Evolutionary conservation across 2,329 filamentous ascomycete genomes (phyloP), one percentile per base, ranked within the genome.

Genomic region (Mycocentrospora acerina): DNA sequence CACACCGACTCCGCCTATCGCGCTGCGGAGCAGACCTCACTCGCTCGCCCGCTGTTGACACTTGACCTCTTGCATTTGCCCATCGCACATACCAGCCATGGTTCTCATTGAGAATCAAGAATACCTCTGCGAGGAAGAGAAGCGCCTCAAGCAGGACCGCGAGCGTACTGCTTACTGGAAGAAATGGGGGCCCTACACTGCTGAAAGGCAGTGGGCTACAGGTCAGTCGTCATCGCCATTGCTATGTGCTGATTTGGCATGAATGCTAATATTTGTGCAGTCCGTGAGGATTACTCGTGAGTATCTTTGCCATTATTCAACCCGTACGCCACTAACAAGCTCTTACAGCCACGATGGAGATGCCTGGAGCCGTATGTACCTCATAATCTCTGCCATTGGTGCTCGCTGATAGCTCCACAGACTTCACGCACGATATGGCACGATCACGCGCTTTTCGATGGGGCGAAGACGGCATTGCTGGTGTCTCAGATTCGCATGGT

Each of bases 381-480:
- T 25, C 36, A 29, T 11, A 3, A 29, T 39, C 17, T 2, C 6
- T 22, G 24, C 10, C 25, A 39, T 33, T 35, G 13, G 19, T 38
- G 15, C 28, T 38, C 13, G 42, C 66, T 72, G 45, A 69, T 37
- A 26, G 28, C 28, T 41, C 2, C 15, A 4, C 41, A 94, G 88
- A 96, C 73, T 97, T 97, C 67, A 86, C 89, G 18, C 90, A 97
- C 71, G 90, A 96, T 46, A 85, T 95, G 70, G 87, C 93, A 37
- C 82, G 90, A 57, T 90, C 87, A 44, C 82, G 91, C 69, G 82
- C 89, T 46, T 97, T 90, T 67, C 82, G 91, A 60, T 97, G 91
- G 91, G 91, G 91, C 46, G 91, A 97, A 65, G 91, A 97, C 65
- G 91, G 91, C 48, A 97, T 97, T 70, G 90, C 91, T 40, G 91